These are phyloP conservation scores for Aurantiochytrium sp. DNA, from an alignment of 108 stramenopile species.

Conservation along the genomic window DNA sequence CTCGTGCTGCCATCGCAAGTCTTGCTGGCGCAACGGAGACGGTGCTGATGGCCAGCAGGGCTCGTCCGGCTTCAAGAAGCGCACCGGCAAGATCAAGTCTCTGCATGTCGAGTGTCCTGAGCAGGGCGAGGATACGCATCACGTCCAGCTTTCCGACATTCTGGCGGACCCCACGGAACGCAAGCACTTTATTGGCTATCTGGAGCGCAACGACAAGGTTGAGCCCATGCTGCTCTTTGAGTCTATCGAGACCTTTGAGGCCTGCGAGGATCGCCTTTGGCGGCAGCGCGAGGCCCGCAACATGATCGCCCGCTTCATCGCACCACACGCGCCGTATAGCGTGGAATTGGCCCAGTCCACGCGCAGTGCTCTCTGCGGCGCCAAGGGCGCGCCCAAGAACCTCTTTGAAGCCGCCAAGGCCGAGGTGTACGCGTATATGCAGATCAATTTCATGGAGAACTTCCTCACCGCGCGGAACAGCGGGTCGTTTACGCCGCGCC, in stretches of 20 bases:
- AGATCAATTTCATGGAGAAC: not conserved
- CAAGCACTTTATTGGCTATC: not conserved
- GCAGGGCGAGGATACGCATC: not conserved
- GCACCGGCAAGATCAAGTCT: not conserved
- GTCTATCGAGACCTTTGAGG: not conserved
- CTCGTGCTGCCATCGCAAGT: no score
- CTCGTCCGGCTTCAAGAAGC: no score
- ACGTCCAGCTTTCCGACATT: not conserved
- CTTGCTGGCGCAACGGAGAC: no score
- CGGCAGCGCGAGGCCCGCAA: not conserved
- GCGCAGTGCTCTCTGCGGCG: not conserved
- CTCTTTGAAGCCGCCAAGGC: conserved; percentile 3
- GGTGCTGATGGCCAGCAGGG: no score
- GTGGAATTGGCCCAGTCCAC: not conserved
- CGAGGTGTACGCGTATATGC: not conserved
- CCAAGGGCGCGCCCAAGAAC: not conserved
- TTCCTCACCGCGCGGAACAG: not conserved
- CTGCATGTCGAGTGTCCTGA: not conserved
- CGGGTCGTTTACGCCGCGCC: not conserved
- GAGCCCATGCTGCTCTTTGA: conserved; percentile 1
- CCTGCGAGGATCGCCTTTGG: not conserved
- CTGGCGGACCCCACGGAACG: not conserved
- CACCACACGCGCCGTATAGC: not conserved
- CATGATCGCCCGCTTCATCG: not conserved
- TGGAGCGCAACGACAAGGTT: not conserved